Evolutionary conservation across 73 alveolate genomes (phyloP).

Genomic region (Paramecium primaurelia): DNA sequence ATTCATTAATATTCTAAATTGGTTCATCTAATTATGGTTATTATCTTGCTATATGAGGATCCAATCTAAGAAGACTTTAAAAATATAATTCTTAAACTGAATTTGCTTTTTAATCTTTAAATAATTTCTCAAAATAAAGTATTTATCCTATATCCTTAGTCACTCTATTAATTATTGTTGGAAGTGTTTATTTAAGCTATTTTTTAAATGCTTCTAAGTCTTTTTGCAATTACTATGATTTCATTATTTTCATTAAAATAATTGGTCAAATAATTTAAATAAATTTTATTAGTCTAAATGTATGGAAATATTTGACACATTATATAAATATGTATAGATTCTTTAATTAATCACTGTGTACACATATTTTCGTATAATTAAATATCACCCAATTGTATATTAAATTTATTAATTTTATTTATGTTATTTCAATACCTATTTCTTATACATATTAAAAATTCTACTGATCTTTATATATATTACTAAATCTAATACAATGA

Average conservation of each 20-base stretch:
- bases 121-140: not conserved
- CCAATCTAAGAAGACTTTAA: not conserved
- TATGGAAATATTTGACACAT: not conserved
- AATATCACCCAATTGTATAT: not conserved
- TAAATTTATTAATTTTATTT: not conserved
- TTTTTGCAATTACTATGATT: not conserved
- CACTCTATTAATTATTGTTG: not conserved
- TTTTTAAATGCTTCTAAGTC: not conserved
- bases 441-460: too few relatives aligned
- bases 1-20: not conserved
- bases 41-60: not conserved
- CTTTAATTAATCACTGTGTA: not conserved
- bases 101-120: not conserved
- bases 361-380: not conserved
- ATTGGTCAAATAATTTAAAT: not conserved
- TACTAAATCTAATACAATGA: too few relatives aligned
- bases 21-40: not conserved
- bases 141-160: not conserved
- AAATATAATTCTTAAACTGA: not conserved
- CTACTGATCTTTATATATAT: too few relatives aligned
- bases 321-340: not conserved
- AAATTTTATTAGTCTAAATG: not conserved
- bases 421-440: not conserved
- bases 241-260: conserved; percentile 5
- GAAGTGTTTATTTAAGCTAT: not conserved